A percentile compares a stretch with the other conserved stretches of the same genome.
These are phyloP conservation scores for Gilbertella persicaria DNA, from an alignment of 371 early-diverging fungal genomes.

Conservation along the genomic window DNA sequence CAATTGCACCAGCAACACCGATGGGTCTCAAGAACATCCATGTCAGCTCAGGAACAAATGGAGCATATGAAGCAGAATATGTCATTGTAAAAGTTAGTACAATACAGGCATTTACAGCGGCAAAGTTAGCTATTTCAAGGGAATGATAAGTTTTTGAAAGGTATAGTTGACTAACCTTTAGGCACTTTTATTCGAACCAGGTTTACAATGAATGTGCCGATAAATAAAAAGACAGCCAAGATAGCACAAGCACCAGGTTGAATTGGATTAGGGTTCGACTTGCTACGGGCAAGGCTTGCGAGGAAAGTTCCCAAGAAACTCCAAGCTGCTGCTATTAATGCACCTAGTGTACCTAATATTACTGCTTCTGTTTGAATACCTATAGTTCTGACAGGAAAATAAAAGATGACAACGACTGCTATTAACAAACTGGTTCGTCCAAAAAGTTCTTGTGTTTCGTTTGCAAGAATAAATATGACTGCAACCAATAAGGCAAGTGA, in stretches of 20 bases:
- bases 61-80: slow-evolving; percentile 16
- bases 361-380: slow-evolving; percentile 30
- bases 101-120: slow-evolving; percentile 39
- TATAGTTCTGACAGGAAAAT: slow-evolving; percentile 27
- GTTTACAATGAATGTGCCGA: slow-evolving; percentile 39
- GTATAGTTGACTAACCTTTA: slow-evolving; percentile 29
- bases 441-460: slow-evolving; percentile 1
- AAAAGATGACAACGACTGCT: slow-evolving; percentile 23
- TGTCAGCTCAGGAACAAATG: slow-evolving; percentile 19
- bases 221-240: slow-evolving; percentile 38
- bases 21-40: slow-evolving; percentile 43
- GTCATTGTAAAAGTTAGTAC: slow-evolving; percentile 36
- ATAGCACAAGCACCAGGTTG: slow-evolving; percentile 38
- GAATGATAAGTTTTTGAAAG: background rate
- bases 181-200: slow-evolving; percentile 35
- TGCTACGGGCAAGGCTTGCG: slow-evolving; percentile 34
- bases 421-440: slow-evolving; percentile 15
- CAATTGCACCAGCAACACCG: slow-evolving; percentile 34
- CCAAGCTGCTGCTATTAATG: slow-evolving; percentile 28
- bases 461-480: slow-evolving; percentile 24
- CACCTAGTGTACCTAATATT: slow-evolving; percentile 31
- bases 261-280: slow-evolving; percentile 25
- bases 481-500: slow-evolving; percentile 33
- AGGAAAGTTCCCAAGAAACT: slow-evolving; percentile 37
- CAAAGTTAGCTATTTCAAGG: slow-evolving; percentile 36